Percentiles rank a stretch among this genome's conserved stretches.
phyloP scores from a whole-genome alignment of 2,329 filamentous ascomycete species.

The Coleophoma eucalyptorum region DNA sequence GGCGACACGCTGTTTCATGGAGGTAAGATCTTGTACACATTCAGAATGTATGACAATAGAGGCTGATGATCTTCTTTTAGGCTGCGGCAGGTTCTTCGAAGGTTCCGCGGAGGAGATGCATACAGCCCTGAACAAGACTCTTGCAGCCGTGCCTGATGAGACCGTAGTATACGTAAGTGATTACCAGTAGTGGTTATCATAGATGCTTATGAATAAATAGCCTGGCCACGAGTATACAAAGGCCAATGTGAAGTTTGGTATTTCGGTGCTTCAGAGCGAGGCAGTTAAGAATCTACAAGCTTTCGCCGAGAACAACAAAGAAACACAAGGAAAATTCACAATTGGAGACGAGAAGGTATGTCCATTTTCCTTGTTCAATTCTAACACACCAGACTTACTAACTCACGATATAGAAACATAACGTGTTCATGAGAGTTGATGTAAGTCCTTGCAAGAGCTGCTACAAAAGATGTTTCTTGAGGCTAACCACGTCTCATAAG shows the following conservation, averaged over 20 bases:
- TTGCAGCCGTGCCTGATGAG: constrained; percentile 79
- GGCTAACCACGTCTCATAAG: constrained; percentile 32
- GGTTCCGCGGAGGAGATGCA: constrained; percentile 89
- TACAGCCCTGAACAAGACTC: constrained; percentile 80
- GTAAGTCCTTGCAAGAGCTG: constrained; percentile 41
- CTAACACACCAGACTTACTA: no score
- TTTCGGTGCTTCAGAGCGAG: constrained; percentile 70
- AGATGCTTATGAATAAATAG: constrained; percentile 34
- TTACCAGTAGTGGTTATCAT: no score
- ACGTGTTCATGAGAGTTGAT: constrained; percentile 90
- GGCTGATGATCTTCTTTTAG: constrained; percentile 36
- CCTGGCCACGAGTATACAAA: constrained; percentile 99
- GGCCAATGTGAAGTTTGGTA: constrained; percentile 84
- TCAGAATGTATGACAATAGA: not conserved
- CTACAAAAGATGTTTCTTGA: not conserved
- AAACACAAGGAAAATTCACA: constrained; percentile 94
- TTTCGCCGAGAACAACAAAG: constrained; percentile 74
- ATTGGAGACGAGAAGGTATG: constrained; percentile 93
- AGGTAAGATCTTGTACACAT: constrained; percentile 45
- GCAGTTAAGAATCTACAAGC: constrained; percentile 72
- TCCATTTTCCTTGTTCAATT: no score
- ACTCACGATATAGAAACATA: constrained; percentile 62
- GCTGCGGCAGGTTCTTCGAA: constrained; percentile 95
- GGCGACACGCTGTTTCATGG: constrained; percentile 96
- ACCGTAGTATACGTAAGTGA: constrained; percentile 79